Evolutionary conservation across 2,329 filamentous ascomycete genomes (phyloP).

Genomic region (Aspergillus luchuensis): DNA sequence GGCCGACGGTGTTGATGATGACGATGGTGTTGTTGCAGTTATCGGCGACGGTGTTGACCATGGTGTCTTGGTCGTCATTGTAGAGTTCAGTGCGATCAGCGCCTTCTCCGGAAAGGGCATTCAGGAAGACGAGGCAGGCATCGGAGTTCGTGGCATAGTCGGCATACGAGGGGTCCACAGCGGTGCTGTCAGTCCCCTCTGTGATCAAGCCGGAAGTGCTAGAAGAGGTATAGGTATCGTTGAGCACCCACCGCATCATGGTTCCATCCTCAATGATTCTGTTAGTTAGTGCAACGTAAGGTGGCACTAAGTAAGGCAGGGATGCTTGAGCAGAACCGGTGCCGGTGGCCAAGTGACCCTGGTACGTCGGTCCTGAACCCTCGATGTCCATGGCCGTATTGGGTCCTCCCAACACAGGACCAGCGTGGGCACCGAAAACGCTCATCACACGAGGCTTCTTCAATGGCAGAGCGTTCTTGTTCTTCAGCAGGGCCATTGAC

Average conservation of each 20-base stretch:
- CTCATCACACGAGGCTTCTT: conserved; percentile 4
- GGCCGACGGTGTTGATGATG: conserved; percentile 64
- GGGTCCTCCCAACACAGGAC: neutral
- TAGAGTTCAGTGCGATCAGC: conserved; percentile 37
- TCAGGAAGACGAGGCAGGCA: conserved; percentile 59
- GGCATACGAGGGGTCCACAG: neutral
- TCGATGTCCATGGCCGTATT: conserved; percentile 3
- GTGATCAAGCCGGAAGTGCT: conserved; percentile 10
- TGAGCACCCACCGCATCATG: conserved; percentile 24
- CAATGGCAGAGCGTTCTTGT: conserved; percentile 52
- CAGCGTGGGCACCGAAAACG: conserved; percentile 8
- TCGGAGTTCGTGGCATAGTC: conserved; percentile 62
- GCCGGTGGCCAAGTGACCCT: conserved; percentile 20
- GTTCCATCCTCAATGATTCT: conserved; percentile 19
- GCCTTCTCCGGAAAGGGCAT: conserved; percentile 47
- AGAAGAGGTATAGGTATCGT: conserved; percentile 19
- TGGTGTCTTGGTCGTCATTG: conserved; percentile 51
- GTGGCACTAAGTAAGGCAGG: conserved; percentile 21
- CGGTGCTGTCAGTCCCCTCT: conserved; percentile 1
- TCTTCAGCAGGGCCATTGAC: conserved; percentile 60
- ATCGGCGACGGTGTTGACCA: conserved; percentile 59
- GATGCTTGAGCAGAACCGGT: conserved; percentile 21
- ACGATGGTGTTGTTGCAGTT: conserved; percentile 65
- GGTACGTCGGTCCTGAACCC: conserved; percentile 13
- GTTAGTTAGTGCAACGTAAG: conserved; percentile 16